These are phyloP conservation scores for Lomentospora prolificans DNA, from an alignment of 2,329 filamentous ascomycete species.

Conservation along the genomic window DNA sequence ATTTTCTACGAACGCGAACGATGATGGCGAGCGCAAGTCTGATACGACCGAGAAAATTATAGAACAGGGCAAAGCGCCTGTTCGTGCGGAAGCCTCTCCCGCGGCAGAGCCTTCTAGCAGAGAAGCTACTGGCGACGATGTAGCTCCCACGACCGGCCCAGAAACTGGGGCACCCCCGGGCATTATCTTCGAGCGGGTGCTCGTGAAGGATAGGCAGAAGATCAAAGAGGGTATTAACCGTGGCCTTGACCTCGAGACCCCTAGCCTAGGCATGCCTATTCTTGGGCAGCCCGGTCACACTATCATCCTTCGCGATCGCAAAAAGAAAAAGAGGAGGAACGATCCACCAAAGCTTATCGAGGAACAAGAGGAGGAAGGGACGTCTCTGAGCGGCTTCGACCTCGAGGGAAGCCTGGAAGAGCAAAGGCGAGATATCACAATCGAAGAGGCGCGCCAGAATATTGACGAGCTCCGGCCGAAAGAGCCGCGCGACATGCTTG, in stretches of 20 bases:
- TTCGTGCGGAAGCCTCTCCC: too few species aligned
- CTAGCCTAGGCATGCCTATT: slow-evolving; percentile 20
- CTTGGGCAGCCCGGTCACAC: slow-evolving; percentile 30
- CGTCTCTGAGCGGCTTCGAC: slow-evolving; percentile 14
- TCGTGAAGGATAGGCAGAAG: not conserved
- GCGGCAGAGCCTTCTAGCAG: too few species aligned
- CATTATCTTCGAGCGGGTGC: too few species aligned
- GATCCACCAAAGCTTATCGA: slow-evolving; percentile 7
- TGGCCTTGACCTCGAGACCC: slow-evolving; percentile 3
- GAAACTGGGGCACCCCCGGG: too few species aligned
- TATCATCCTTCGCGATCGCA: slow-evolving; percentile 33
- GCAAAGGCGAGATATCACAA: slow-evolving; percentile 16
- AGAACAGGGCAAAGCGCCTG: not conserved
- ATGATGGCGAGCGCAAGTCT: not conserved
- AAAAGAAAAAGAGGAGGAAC: slow-evolving; percentile 3
- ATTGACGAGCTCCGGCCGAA: slow-evolving; percentile 39
- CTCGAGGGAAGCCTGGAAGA: slow-evolving; percentile 23
- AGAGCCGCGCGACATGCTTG: slow-evolving; percentile 25
- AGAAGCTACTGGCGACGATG: not conserved
- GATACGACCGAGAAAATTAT: not conserved
- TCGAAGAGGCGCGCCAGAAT: slow-evolving; percentile 30
- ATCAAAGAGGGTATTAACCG: not conserved
- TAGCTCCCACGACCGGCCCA: too few species aligned
- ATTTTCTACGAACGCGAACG: not conserved
- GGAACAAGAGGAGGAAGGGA: slow-evolving; percentile 7